Conservation (phyloP, 306 rosid genomes). For the Vicia sativa region DNA sequence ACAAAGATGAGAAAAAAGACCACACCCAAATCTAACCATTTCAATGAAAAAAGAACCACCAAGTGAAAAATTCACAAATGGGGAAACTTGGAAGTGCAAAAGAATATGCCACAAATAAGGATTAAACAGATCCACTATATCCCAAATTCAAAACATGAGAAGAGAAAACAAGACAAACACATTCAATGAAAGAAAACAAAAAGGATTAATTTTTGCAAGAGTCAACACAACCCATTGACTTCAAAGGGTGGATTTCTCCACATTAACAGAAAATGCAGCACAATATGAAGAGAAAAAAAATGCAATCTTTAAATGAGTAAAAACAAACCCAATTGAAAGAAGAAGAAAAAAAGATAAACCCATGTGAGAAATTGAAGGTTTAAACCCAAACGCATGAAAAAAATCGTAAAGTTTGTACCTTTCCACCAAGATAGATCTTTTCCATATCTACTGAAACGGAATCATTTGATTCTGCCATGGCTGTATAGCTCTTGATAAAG, state of each 20-base stretch:
- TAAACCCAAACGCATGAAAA: slow-evolving; percentile 8
- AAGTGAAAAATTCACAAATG: slow-evolving; percentile 21
- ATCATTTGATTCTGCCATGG: slow-evolving; percentile 75
- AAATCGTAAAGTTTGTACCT: slow-evolving; percentile 49
- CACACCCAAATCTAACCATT: not conserved
- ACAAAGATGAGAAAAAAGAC: not conserved
- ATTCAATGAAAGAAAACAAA: not conserved
- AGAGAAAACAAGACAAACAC: slow-evolving; percentile 24
- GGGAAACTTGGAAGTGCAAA: slow-evolving; percentile 14
- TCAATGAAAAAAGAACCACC: slow-evolving; percentile 6
- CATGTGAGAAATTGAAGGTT: slow-evolving; percentile 13
- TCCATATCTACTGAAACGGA: slow-evolving; percentile 80
- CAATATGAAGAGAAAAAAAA: not conserved
- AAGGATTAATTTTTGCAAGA: slow-evolving; percentile 8
- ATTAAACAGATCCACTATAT: slow-evolving; percentile 31
- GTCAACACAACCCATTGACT: slow-evolving; percentile 28
- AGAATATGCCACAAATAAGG: slow-evolving; percentile 28
- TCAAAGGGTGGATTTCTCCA: slow-evolving; percentile 16
- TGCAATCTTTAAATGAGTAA: not conserved
- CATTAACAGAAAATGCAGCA: slow-evolving; percentile 38
- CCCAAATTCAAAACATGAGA: slow-evolving; percentile 24
- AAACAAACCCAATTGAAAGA: slow-evolving; percentile 23
- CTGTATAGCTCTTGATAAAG: slow-evolving; percentile 41
- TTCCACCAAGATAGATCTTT: slow-evolving; percentile 96
- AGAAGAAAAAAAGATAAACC: not conserved